Percentiles rank a stretch among this genome's conserved stretches.
Evolutionary conservation across 352 stramenopile genomes (phyloP).

Genomic region (Lagenidium giganteum): DNA sequence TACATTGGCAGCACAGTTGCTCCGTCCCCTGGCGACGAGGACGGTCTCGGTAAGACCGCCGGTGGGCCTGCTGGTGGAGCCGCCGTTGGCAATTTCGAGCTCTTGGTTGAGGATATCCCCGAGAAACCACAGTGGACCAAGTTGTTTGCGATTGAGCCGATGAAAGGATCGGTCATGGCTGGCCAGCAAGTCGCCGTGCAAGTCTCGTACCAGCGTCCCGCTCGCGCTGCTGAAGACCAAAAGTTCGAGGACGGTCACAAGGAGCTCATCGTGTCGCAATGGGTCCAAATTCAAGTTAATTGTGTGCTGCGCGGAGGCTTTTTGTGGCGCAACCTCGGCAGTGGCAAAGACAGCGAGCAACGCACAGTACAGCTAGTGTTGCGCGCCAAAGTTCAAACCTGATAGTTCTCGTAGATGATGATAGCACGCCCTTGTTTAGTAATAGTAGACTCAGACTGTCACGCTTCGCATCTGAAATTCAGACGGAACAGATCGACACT

Average conservation of each 20-base stretch:
- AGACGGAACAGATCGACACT: too few relatives aligned
- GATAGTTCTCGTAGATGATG: too few relatives aligned
- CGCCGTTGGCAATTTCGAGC: conserved; percentile 32
- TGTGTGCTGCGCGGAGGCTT: conserved; percentile 18
- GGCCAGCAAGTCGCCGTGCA: conserved; percentile 38
- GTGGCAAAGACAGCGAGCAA: too few relatives aligned
- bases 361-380: too few relatives aligned
- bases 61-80: conserved; percentile 6
- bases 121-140: conserved; percentile 25
- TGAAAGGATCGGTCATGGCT: conserved; percentile 39
- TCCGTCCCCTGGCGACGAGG: conserved; percentile 10
- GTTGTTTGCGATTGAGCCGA: conserved; percentile 46
- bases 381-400: too few relatives aligned
- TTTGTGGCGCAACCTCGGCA: too few relatives aligned
- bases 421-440: too few relatives aligned
- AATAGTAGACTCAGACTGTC: too few relatives aligned
- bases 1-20: conserved; percentile 41
- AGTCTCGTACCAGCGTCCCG: conserved; percentile 38
- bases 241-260: too few relatives aligned
- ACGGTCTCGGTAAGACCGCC: neutral
- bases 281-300: conserved; percentile 22
- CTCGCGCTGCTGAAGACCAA: too few relatives aligned
- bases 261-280: conserved; percentile 19
- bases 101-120: conserved; percentile 43
- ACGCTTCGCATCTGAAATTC: too few relatives aligned